Percentiles rank a stretch among this genome's conserved stretches.
phyloP scores from a whole-genome alignment of 768 basidiomycete species.

The Russula sp. region DNA sequence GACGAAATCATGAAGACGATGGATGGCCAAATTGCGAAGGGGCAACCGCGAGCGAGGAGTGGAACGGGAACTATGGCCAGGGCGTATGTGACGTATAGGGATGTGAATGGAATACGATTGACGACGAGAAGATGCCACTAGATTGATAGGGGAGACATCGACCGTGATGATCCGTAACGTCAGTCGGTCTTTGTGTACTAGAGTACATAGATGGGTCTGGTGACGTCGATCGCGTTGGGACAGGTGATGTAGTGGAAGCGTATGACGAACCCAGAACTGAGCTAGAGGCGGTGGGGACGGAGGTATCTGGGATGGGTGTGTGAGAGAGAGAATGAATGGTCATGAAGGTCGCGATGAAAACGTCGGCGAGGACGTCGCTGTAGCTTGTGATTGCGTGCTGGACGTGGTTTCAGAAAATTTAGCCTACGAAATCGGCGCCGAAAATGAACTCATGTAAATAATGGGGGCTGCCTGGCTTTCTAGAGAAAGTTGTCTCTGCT shows the following conservation, averaged over 20 bases:
- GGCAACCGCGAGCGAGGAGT: too few relatives aligned
- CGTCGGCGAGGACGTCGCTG: constrained; percentile 51
- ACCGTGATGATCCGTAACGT: constrained; percentile 31
- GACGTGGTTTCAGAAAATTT: constrained; percentile 5
- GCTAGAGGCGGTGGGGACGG: constrained; percentile 19
- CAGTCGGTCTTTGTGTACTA: constrained; percentile 25
- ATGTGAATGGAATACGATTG: too few relatives aligned
- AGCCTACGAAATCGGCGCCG: constrained; percentile 6
- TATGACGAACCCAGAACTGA: constrained; percentile 7
- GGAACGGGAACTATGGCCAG: too few relatives aligned
- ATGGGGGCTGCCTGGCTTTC: constrained; percentile 52
- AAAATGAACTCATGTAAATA: constrained; percentile 49
- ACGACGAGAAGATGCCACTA: too few relatives aligned
- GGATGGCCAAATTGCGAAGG: constrained; percentile 66
- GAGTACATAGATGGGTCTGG: constrained; percentile 27
- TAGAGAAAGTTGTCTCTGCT: constrained; percentile 53
- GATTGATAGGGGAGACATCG: constrained; percentile 27
- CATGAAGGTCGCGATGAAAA: constrained; percentile 39
- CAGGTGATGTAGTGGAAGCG: constrained; percentile 2
- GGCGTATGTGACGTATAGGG: too few relatives aligned
- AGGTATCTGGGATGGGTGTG: constrained; percentile 23
- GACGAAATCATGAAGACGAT: constrained; percentile 90
- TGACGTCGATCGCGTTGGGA: constrained; percentile 21
- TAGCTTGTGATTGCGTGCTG: constrained; percentile 61
- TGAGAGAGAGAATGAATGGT: constrained; percentile 45